Conservation (phyloP, 2,329 filamentous ascomycete genomes). For the Coniochaeta hoffmannii region DNA sequence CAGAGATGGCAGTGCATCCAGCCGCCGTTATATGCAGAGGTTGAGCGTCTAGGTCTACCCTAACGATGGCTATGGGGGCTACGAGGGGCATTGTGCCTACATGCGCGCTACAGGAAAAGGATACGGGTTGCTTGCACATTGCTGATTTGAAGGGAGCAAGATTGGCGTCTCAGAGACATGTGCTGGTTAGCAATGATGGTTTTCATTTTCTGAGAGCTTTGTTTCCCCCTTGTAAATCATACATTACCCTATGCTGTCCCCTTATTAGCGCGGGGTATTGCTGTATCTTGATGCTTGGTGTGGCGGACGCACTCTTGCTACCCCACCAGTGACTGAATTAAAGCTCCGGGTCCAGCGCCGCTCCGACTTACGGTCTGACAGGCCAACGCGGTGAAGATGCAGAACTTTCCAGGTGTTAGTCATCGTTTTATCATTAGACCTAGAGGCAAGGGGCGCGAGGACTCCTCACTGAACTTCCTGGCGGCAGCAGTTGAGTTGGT, state of each 20-base stretch:
- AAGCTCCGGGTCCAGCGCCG: not conserved
- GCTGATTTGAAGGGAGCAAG: not conserved
- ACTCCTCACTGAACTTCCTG: not conserved
- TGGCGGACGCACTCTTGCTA: not conserved
- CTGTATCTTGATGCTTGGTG: not conserved
- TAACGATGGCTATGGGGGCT: slow-evolving; percentile 5
- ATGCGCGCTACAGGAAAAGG: not conserved
- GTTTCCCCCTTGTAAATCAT: not conserved
- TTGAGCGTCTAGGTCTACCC: slow-evolving; percentile 7
- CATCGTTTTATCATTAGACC: not conserved
- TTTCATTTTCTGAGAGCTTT: not conserved
- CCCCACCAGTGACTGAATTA: not conserved
- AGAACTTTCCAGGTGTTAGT: slow-evolving; percentile 2
- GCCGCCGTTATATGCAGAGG: not conserved
- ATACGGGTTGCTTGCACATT: not conserved
- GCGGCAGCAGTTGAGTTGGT: not conserved
- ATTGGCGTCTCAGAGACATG: not conserved
- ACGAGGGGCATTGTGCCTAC: not conserved
- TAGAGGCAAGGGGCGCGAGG: not conserved
- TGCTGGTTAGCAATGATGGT: not conserved
- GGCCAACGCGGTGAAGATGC: not conserved
- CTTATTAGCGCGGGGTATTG: not conserved
- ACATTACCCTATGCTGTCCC: not conserved
- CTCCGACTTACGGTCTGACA: not conserved
- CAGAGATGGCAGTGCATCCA: not conserved